A percentile compares a stretch with the other conserved stretches of the same genome.
phyloP scores from a whole-genome alignment of 495 filamentous ascomycete genomes.

The Penicillium goetzii region DNA sequence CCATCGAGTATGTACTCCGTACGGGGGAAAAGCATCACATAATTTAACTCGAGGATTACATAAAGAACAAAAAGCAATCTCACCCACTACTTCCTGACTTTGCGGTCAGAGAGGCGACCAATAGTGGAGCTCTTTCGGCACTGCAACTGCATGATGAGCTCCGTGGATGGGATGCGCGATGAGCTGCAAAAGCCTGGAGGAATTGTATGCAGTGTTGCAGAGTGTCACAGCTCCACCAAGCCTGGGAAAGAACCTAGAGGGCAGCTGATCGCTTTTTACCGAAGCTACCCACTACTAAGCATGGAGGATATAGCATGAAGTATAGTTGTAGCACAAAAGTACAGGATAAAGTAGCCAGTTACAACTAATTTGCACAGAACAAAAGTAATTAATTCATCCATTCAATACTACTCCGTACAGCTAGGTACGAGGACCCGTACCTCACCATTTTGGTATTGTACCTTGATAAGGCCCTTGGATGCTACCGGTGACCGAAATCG shows the following conservation, averaged over 20 bases:
- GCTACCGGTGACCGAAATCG: slow-evolving; percentile 42
- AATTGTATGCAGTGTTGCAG: slow-evolving; percentile 8
- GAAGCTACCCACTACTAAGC: background rate
- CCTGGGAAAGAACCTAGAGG: background rate
- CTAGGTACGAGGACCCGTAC: background rate
- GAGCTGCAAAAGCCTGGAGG: background rate
- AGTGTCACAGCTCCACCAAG: slow-evolving; percentile 13
- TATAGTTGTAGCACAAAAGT: background rate
- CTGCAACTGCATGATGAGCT: background rate
- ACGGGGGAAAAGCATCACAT: background rate
- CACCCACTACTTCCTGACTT: background rate
- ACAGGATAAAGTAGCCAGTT: background rate
- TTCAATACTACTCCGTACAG: background rate
- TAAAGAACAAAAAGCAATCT: background rate
- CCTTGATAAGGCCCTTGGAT: slow-evolving; percentile 21
- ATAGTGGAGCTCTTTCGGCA: slow-evolving; percentile 9
- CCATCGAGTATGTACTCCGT: background rate
- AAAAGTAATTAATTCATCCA: background rate
- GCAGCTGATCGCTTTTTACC: slow-evolving; percentile 1
- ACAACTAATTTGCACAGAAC: background rate
- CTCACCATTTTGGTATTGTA: slow-evolving; percentile 7
- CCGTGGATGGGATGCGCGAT: background rate
- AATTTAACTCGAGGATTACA: background rate
- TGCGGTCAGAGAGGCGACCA: slow-evolving; percentile 15
- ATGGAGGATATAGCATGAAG: background rate